Evolutionary conservation across 2,329 filamentous ascomycete species (phyloP).

Genomic region (Aureobasidium uvarum): DNA sequence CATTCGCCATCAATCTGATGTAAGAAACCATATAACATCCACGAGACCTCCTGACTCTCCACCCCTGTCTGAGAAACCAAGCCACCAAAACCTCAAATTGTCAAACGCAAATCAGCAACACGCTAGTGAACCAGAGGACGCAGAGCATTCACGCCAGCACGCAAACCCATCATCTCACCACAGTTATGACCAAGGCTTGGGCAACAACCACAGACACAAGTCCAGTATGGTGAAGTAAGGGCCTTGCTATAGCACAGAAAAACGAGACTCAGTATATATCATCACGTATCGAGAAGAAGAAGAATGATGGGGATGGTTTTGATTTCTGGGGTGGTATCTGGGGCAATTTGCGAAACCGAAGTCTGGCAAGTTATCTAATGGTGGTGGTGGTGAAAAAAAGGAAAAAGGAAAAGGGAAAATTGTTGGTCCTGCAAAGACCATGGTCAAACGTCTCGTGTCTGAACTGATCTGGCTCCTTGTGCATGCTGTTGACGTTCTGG

Average conservation of each 20-base stretch:
- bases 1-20: background rate
- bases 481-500: background rate
- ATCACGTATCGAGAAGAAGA: background rate
- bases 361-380: background rate
- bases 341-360: background rate
- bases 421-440: background rate
- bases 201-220: slow-evolving; percentile 34
- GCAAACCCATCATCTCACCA: background rate
- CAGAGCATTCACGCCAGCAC: background rate
- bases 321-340: background rate
- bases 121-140: background rate
- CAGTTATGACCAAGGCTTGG: slow-evolving; percentile 31
- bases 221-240: slow-evolving; percentile 28
- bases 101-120: background rate
- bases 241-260: background rate
- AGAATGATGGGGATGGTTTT: background rate
- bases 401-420: background rate
- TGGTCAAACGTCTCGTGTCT: background rate
- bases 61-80: background rate
- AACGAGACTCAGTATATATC: background rate
- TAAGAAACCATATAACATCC: background rate
- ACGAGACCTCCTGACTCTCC: background rate
- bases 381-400: background rate
- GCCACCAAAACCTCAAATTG: background rate
- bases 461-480: background rate